Evolutionary conservation across 345 rosid genomes (phyloP), one percentile per base, ranked within the genome.

Genomic region (Aurinia saxatilis): DNA sequence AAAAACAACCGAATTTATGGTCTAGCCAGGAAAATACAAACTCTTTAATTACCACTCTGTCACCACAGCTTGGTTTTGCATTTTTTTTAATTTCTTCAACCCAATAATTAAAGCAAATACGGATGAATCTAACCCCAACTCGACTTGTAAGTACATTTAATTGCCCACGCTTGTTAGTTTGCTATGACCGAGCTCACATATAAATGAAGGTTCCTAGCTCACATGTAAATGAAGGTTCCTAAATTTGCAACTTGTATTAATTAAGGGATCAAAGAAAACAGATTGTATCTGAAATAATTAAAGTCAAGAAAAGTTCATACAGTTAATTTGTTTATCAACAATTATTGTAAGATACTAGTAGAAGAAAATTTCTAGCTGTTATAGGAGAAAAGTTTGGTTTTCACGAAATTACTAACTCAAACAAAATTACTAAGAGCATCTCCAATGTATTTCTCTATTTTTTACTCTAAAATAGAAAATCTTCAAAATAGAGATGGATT

Each of bases 81-180:
- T 48, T 48, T 48, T 8, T 61, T 48, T 46, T n/a, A n/a, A 13
- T 60, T 34, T 39, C 3, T 37, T 12, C 46, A 25, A 25, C 16
- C 21, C 34, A 61, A 37, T 36, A 6, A 49, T 49, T 61, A 15
- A 49, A 37, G 12, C 37, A 25, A 6, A 61, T 15, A 36, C 37
- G n/a, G 47, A 61, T 29, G 34, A 18, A 60, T 60, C 41, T 59
- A 59, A n/a, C 52, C 40, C n/a, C 30, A 56, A 23, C 6, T 34
- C 35, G 38, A 13, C 3, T 57, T 25, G n/a, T n/a, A n/a, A 2
- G 25, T 15, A 57, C 21, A 57, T 14, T 14, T 2, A 21, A n/a
- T n/a, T n/a, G n/a, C n/a, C n/a, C n/a, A n/a, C n/a, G n/a, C n/a
- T 21, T 21, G 25, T 21, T 37, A 14, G 14, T 39, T 38, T n/a